A percentile compares a stretch with the other conserved stretches of the same genome.
Evolutionary conservation across 345 rosid species (phyloP).

Genomic region (Citrus sinensis): DVS_A1.0 CM039165.1:31235001-31235500

Average conservation of each 20-base stretch:
- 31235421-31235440: background rate
- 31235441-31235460: background rate
- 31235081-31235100: slow-evolving; percentile 86
- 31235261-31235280: background rate
- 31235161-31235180: slow-evolving; percentile 32
- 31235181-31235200: slow-evolving; percentile 44
- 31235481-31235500: background rate
- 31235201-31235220: slow-evolving; percentile 27
- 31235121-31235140: slow-evolving; percentile 22
- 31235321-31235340: slow-evolving; percentile 38
- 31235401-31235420: background rate
- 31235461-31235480: too few relatives aligned
- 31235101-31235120: slow-evolving; percentile 80
- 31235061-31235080: slow-evolving; percentile 82
- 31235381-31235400: slow-evolving; percentile 13
- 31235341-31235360: background rate
- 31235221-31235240: slow-evolving; percentile 10
- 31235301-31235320: slow-evolving; percentile 44
- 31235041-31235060: slow-evolving; percentile 69
- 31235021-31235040: slow-evolving; percentile 25
- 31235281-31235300: background rate
- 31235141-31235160: slow-evolving; percentile 58
- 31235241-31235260: background rate
- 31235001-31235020: slow-evolving; percentile 36
- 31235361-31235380: slow-evolving; percentile 9